These are phyloP conservation scores for Emmonsia crescens DNA, from an alignment of 2,329 filamentous ascomycete genomes.

Conservation along the genomic window DNA sequence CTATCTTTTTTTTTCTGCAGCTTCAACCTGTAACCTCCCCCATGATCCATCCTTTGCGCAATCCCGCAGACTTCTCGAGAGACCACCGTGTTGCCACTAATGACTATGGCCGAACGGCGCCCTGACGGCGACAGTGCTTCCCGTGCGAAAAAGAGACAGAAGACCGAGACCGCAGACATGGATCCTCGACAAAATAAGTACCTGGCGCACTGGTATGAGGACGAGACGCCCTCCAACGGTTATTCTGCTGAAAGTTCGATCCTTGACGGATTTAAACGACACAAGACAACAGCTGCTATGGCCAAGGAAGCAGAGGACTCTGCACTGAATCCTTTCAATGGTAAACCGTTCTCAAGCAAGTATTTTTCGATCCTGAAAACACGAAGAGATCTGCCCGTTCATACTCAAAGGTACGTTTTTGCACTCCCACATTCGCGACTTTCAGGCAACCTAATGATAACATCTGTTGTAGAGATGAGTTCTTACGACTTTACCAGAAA, in stretches of 20 bases:
- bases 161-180: conserved; percentile 37
- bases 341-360: conserved; percentile 60
- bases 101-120: conserved; percentile 47
- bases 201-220: conserved; percentile 74
- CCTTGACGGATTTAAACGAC: conserved; percentile 60
- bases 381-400: conserved; percentile 76
- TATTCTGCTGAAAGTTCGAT: conserved; percentile 30
- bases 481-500: conserved; percentile 82
- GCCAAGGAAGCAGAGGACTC: conserved; percentile 67
- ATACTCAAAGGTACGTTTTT: conserved; percentile 65
- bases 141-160: conserved; percentile 43
- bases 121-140: conserved; percentile 40
- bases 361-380: conserved; percentile 86
- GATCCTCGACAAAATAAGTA: conserved; percentile 67
- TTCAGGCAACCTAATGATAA: conserved; percentile 7
- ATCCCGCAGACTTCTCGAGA: conserved; percentile 8
- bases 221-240: conserved; percentile 31
- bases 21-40: background rate
- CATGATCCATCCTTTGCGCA: conserved; percentile 6
- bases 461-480: conserved; percentile 58
- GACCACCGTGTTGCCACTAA: conserved; percentile 5
- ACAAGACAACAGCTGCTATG: conserved; percentile 67
- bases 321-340: conserved; percentile 77
- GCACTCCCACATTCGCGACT: background rate
- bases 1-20: conserved; percentile 13